These are phyloP conservation scores for Didymella sp. DNA, from an alignment of 2,329 filamentous ascomycete species.

Conservation along the genomic window DNA sequence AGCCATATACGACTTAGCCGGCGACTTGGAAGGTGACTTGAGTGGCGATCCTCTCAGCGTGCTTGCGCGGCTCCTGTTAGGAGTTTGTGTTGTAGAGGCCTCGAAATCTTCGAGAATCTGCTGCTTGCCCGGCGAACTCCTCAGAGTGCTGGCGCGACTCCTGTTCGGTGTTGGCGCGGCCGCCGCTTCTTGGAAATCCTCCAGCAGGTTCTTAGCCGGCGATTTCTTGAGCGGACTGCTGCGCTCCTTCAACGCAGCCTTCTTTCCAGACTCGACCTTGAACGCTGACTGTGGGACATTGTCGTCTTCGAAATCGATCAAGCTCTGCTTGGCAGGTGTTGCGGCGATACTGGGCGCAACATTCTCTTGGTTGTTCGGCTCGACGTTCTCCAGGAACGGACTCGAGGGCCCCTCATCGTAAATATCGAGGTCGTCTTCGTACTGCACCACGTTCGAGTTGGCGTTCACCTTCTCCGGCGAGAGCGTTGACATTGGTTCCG, in stretches of 20 bases:
- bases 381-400: conserved; percentile 57
- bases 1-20: conserved; percentile 23
- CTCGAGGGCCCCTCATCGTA: conserved; percentile 56
- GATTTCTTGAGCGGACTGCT: conserved; percentile 43
- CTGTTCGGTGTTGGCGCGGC: conserved; percentile 10
- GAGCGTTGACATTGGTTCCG: conserved; percentile 41
- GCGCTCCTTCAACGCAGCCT: conserved; percentile 34
- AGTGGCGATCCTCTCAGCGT: conserved; percentile 9
- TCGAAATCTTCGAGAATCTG: conserved; percentile 2
- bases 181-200: conserved; percentile 35
- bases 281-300: conserved; percentile 42
- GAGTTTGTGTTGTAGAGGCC: conserved; percentile 15
- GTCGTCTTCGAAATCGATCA: conserved; percentile 30
- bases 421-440: conserved; percentile 45
- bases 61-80: conserved; percentile 9
- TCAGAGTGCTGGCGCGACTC: conserved; percentile 32
- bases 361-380: conserved; percentile 49
- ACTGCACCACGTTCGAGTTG: conserved; percentile 26
- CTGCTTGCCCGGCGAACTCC: conserved; percentile 38
- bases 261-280: conserved; percentile 44
- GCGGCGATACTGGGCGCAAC: conserved; percentile 20
- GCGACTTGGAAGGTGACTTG: conserved; percentile 32
- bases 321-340: conserved; percentile 35
- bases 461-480: conserved; percentile 43
- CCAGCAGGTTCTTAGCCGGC: conserved; percentile 37